Percentiles rank a stretch among this genome's conserved stretches.
Evolutionary conservation across 2,329 filamentous ascomycete genomes (phyloP).

Genomic region (Aspergillus neotritici): DNA sequence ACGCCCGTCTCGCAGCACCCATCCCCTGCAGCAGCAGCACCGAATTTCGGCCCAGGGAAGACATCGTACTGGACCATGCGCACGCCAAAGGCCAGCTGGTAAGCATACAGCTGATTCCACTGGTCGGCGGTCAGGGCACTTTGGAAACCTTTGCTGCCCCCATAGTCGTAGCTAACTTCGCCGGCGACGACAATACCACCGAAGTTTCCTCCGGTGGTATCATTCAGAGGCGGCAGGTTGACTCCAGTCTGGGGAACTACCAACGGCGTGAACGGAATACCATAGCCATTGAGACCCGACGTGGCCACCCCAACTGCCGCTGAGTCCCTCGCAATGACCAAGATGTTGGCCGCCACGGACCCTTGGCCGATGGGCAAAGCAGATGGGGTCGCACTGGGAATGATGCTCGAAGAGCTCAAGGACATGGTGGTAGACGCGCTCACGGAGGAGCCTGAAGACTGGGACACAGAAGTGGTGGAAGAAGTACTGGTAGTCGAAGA

Average conservation of each 20-base stretch:
- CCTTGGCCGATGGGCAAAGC: conserved; percentile 16
- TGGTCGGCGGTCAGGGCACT: conserved; percentile 53
- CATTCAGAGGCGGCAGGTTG: conserved; percentile 49
- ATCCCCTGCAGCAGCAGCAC: conserved; percentile 34
- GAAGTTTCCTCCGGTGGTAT: conserved; percentile 49
- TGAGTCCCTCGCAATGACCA: conserved; percentile 52
- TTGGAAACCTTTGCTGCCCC: conserved; percentile 35
- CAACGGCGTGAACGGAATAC: conserved; percentile 54
- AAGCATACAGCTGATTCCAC: conserved; percentile 52
- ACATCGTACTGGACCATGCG: conserved; percentile 58
- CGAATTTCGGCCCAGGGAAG: conserved; percentile 49
- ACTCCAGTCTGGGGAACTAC: conserved; percentile 51
- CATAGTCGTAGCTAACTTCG: conserved; percentile 53
- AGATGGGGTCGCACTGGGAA: conserved; percentile 14
- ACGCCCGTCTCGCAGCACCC: conserved; percentile 47
- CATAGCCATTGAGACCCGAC: conserved; percentile 55
- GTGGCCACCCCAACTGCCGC: conserved; percentile 45
- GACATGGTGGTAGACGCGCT: conserved; percentile 18
- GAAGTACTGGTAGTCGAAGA: conserved; percentile 1
- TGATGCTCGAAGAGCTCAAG: conserved; percentile 15
- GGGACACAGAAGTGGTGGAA: conserved; percentile 2
- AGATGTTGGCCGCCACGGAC: conserved; percentile 41
- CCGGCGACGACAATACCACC: conserved; percentile 54
- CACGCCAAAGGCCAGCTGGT: conserved; percentile 54
- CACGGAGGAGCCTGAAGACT: neutral